phyloP scores from a whole-genome alignment of 2,329 filamentous ascomycete genomes.

The Pseudocercospora macadamiae region DNA sequence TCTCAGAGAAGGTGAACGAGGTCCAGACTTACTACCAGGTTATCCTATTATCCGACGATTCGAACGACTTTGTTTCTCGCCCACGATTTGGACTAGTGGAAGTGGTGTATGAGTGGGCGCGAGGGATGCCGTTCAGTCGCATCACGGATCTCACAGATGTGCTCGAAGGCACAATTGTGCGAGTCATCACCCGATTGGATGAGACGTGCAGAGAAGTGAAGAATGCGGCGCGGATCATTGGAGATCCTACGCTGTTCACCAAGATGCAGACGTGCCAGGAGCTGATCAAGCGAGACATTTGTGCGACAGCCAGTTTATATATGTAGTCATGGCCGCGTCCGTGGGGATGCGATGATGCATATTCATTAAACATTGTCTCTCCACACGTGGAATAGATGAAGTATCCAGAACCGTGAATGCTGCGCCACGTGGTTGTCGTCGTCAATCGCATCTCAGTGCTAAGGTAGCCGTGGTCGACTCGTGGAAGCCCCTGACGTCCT shows the following conservation, averaged over 20 bases:
- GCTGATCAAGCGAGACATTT: constrained; percentile 95
- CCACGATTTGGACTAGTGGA: constrained; percentile 93
- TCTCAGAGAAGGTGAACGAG: constrained; percentile 89
- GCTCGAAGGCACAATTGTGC: constrained; percentile 93
- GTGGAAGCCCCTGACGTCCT: background rate
- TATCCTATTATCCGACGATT: constrained; percentile 84
- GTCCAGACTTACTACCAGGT: constrained; percentile 91
- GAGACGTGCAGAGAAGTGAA: constrained; percentile 97
- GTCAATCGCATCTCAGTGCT: background rate
- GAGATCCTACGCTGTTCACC: constrained; percentile 86
- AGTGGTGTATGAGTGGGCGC: constrained; percentile 97
- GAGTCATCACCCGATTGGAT: constrained; percentile 89
- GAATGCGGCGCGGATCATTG: constrained; percentile 93
- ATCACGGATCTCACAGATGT: constrained; percentile 96
- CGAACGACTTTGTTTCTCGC: constrained; percentile 85
- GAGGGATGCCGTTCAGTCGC: constrained; percentile 97
- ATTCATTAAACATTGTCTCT: constrained; percentile 2
- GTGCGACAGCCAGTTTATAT: constrained; percentile 83
- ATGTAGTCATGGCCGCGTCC: constrained; percentile 60
- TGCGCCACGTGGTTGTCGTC: constrained; percentile 7
- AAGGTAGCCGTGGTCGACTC: background rate
- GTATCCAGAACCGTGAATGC: background rate
- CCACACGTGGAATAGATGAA: constrained; percentile 5
- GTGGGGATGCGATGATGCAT: constrained; percentile 1
- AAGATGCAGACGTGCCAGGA: constrained; percentile 99